Conservation (phyloP, 2,329 filamentous ascomycete genomes). For the Sporothrix protearum region DNA sequence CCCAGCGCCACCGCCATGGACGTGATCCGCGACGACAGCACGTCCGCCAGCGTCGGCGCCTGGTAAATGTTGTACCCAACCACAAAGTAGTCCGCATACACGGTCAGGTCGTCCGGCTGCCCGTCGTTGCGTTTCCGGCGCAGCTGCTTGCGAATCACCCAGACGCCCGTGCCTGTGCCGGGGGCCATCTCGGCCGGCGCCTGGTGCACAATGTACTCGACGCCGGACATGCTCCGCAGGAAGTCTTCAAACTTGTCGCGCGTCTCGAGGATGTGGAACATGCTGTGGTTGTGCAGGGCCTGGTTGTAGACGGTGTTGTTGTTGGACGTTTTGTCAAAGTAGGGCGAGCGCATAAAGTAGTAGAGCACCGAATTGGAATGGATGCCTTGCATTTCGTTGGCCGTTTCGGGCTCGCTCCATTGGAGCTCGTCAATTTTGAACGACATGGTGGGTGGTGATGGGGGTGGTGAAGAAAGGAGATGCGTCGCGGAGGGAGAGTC, state of each 20-base stretch:
- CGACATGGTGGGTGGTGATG: conserved; percentile 37
- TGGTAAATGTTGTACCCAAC: conserved; percentile 65
- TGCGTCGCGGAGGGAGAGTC: neutral
- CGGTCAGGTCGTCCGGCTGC: conserved; percentile 51
- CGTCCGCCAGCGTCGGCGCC: conserved; percentile 59
- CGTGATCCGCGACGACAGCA: conserved; percentile 56
- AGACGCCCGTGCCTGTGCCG: conserved; percentile 60
- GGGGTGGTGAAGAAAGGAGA: too few relatives aligned
- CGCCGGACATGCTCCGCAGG: conserved; percentile 60
- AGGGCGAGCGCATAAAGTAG: conserved; percentile 65
- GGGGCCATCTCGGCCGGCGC: conserved; percentile 61
- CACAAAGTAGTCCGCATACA: conserved; percentile 61
- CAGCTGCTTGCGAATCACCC: conserved; percentile 67
- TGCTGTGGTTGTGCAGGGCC: conserved; percentile 57
- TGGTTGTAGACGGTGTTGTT: conserved; percentile 62
- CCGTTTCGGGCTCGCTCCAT: conserved; percentile 56
- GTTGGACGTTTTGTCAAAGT: conserved; percentile 65
- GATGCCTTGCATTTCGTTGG: conserved; percentile 50
- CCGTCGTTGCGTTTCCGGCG: conserved; percentile 51
- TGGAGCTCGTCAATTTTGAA: conserved; percentile 62
- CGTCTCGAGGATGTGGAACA: conserved; percentile 56
- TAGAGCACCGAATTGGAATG: conserved; percentile 64
- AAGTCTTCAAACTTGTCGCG: conserved; percentile 62
- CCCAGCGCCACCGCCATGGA: conserved; percentile 54
- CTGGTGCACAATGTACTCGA: conserved; percentile 64